Evolutionary conservation across 177 flowering plant genomes (phyloP).

Genomic region (Vitis hybrid): DNA sequence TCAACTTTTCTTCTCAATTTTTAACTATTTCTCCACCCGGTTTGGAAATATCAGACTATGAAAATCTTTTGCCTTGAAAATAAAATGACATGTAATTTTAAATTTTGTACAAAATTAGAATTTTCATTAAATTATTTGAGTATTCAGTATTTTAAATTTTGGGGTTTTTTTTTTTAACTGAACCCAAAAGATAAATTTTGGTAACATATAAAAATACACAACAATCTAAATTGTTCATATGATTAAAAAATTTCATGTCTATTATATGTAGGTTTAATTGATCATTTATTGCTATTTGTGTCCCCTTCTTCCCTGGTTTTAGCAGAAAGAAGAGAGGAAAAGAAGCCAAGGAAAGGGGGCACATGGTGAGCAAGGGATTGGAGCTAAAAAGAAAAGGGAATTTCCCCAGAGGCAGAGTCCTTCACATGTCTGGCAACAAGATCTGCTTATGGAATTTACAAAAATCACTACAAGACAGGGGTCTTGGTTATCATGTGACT

Average conservation of each 20-base stretch:
- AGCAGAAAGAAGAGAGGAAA: background rate
- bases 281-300: too few relatives aligned
- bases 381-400: conserved; percentile 20
- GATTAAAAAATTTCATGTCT: too few relatives aligned
- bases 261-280: too few relatives aligned
- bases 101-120: too few relatives aligned
- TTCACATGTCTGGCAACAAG: conserved; percentile 40
- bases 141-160: too few relatives aligned
- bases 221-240: too few relatives aligned
- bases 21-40: background rate
- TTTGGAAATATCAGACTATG: conserved; percentile 3
- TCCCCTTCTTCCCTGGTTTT: too few relatives aligned
- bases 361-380: conserved; percentile 42
- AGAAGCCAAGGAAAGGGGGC: conserved; percentile 21
- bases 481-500: conserved; percentile 31
- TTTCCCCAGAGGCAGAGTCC: conserved; percentile 7
- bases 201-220: too few relatives aligned
- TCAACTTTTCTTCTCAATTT: background rate
- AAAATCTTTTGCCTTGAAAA: background rate
- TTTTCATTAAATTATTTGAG: too few relatives aligned
- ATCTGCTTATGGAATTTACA: conserved; percentile 27
- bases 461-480: conserved; percentile 25
- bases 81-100: too few relatives aligned
- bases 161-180: too few relatives aligned
- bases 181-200: too few relatives aligned